Percentiles rank a stretch among this genome's conserved stretches.
Evolutionary conservation across 2,329 filamentous ascomycete species (phyloP).

Genomic region (Coniochaeta sp.): DNA sequence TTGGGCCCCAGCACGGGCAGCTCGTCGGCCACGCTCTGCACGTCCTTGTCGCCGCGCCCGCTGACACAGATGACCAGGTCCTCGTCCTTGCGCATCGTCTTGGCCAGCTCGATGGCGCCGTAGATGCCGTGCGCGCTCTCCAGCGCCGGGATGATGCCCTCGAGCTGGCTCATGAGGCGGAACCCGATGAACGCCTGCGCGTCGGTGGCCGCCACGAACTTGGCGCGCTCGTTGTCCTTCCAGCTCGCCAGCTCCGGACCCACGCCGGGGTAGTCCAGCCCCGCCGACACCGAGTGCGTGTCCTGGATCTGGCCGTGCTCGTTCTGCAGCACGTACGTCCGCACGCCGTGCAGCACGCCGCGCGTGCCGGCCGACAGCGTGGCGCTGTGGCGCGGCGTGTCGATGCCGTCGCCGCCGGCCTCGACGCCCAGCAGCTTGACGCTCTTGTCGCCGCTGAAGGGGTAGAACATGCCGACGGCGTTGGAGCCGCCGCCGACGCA

Average conservation of each 20-base stretch:
- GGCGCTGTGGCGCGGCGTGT: conserved; percentile 79
- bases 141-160: conserved; percentile 94
- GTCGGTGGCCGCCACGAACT: conserved; percentile 87
- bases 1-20: conserved; percentile 79
- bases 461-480: conserved; percentile 96
- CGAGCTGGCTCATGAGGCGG: conserved; percentile 73
- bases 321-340: conserved; percentile 92
- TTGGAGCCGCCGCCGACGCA: conserved; percentile 96
- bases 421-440: conserved; percentile 92
- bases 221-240: conserved; percentile 85
- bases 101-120: conserved; percentile 82
- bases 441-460: conserved; percentile 75
- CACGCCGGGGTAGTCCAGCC: conserved; percentile 94
- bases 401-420: conserved; percentile 86
- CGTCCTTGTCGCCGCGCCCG: conserved; percentile 94
- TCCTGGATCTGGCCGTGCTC: conserved; percentile 87
- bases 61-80: conserved; percentile 92
- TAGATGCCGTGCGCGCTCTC: conserved; percentile 91
- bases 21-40: conserved; percentile 95
- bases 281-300: conserved; percentile 93
- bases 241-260: conserved; percentile 86
- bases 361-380: conserved; percentile 81
- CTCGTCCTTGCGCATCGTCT: conserved; percentile 81
- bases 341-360: conserved; percentile 90
- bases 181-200: conserved; percentile 86